These are phyloP conservation scores for Hyaloscypha hepaticicola DNA, from an alignment of 495 filamentous ascomycete genomes.

Conservation along the genomic window DNA sequence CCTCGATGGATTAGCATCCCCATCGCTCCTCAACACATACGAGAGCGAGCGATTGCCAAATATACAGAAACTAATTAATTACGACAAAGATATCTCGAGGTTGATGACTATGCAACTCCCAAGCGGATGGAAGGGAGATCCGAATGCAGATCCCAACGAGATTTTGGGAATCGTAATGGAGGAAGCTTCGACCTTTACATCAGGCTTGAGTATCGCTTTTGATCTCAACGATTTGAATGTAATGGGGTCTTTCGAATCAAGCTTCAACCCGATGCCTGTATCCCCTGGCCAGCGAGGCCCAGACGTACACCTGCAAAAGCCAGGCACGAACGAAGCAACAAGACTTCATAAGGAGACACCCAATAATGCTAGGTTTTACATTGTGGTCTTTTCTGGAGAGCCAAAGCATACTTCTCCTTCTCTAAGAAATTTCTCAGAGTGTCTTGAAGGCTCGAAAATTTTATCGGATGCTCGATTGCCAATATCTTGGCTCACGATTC, in stretches of 20 bases:
- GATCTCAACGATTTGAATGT: slow-evolving; percentile 36
- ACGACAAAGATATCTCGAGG: slow-evolving; percentile 44
- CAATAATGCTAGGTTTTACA: slow-evolving; percentile 37
- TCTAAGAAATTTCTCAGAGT: slow-evolving; percentile 22
- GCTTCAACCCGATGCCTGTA: background rate
- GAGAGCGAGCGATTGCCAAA: slow-evolving; percentile 40
- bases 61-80: slow-evolving; percentile 43
- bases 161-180: slow-evolving; percentile 42
- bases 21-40: slow-evolving; percentile 44
- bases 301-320: slow-evolving; percentile 41
- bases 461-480: slow-evolving; percentile 13
- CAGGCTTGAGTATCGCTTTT: slow-evolving; percentile 46
- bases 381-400: slow-evolving; percentile 40
- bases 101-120: slow-evolving; percentile 40
- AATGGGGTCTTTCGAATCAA: slow-evolving; percentile 26
- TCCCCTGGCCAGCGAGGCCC: slow-evolving; percentile 41
- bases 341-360: slow-evolving; percentile 41
- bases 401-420: slow-evolving; percentile 25
- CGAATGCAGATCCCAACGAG: slow-evolving; percentile 43
- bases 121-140: slow-evolving; percentile 42
- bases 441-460: slow-evolving; percentile 11
- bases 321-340: slow-evolving; percentile 43
- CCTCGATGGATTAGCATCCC: slow-evolving; percentile 37
- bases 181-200: slow-evolving; percentile 43
- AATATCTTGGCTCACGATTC: slow-evolving; percentile 39